Percentiles rank a stretch among this genome's conserved stretches.
Conservation (phyloP, 75 land plant genomes). For the Sequoia sempervirens region DNA sequence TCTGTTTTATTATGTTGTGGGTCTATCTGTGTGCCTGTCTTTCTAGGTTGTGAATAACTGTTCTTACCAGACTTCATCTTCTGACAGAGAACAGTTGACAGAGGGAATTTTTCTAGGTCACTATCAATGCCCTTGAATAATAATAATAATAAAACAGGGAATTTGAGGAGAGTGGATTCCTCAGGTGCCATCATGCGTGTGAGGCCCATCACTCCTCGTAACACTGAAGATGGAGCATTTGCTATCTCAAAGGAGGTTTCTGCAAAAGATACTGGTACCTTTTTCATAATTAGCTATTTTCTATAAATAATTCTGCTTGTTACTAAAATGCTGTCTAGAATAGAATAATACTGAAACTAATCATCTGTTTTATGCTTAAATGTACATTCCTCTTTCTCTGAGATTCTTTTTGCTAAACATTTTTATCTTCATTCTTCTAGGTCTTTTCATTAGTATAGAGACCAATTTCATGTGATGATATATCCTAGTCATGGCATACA, state of each 20-base stretch:
- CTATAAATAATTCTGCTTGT: not conserved
- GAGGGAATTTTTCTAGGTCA: constrained; percentile 34
- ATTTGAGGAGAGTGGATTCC: constrained; percentile 41
- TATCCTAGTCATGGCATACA: not conserved
- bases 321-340: not conserved
- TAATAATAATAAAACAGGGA: constrained; percentile 17
- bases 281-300: not conserved
- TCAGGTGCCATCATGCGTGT: constrained; percentile 45
- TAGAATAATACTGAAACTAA: not conserved
- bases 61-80: constrained; percentile 1
- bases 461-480: not conserved
- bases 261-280: constrained; percentile 13
- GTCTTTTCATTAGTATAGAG: not conserved
- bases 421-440: not conserved
- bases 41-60: not conserved
- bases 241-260: constrained; percentile 4
- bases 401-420: not conserved
- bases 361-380: not conserved
- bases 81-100: constrained; percentile 34
- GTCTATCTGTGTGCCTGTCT: not conserved
- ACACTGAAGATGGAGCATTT: constrained; percentile 14
- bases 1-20: not conserved
- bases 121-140: constrained; percentile 48
- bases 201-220: constrained; percentile 49
- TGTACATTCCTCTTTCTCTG: not conserved